Evolutionary conservation across 2,329 filamentous ascomycete species (phyloP).

Genomic region (Lachnellula occidentalis): DNA sequence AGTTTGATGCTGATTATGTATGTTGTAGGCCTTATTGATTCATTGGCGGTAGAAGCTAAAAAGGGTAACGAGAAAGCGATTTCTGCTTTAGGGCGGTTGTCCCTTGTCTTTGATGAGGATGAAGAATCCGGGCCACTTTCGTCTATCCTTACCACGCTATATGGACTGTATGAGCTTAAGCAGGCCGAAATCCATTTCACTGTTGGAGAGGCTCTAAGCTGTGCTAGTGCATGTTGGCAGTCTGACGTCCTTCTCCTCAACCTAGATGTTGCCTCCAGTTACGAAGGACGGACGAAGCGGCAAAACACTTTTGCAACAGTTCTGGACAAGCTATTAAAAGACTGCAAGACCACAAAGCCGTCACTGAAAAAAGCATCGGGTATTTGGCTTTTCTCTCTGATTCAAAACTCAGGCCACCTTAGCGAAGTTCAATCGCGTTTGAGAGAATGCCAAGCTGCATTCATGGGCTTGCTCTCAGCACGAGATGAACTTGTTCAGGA

Average conservation of each 20-base stretch:
- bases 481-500: conserved; percentile 94
- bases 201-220: conserved; percentile 81
- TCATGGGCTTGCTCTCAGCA: conserved; percentile 80
- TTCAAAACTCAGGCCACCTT: conserved; percentile 85
- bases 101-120: conserved; percentile 52
- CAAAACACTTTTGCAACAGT: conserved; percentile 33
- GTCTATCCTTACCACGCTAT: conserved; percentile 61
- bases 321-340: conserved; percentile 66
- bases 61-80: conserved; percentile 80
- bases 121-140: conserved; percentile 38
- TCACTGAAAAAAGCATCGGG: conserved; percentile 85
- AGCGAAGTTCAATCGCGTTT: conserved; percentile 67
- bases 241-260: conserved; percentile 72
- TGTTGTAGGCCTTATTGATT: conserved; percentile 44
- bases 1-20: background rate
- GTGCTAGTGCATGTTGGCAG: conserved; percentile 73
- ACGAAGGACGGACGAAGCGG: conserved; percentile 37
- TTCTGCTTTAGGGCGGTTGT: conserved; percentile 70
- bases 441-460: conserved; percentile 75
- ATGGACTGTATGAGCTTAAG: conserved; percentile 75
- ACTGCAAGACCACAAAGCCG: conserved; percentile 82
- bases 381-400: conserved; percentile 88
- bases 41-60: conserved; percentile 64
- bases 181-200: conserved; percentile 86
- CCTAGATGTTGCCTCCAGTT: conserved; percentile 63